Evolutionary conservation across 2,329 filamentous ascomycete genomes (phyloP), one percentile per base, ranked within the genome.

Genomic region (Simplicillium aogashimaense): DNA sequence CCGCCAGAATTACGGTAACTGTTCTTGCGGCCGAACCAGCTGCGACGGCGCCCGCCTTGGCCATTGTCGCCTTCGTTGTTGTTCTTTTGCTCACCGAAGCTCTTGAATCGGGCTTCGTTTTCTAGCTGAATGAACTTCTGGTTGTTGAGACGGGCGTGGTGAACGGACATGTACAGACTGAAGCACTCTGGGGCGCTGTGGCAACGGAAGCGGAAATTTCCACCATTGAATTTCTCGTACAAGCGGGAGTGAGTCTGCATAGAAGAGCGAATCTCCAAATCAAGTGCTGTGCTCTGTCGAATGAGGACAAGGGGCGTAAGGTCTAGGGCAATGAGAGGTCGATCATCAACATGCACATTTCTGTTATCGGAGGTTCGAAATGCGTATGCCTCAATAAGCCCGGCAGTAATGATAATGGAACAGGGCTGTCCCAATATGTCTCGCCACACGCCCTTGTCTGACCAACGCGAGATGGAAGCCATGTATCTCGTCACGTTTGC

Each of bases 211-310:
- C 94, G 90, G 64, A 95, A 86, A 56, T 94, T 92, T 51, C 66
- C 70, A 28, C 72, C 72, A 12, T 80, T 81, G 38, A 81, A 74
- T 12, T 53, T 54, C 64, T 65, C 74, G 43, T 70, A 74, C 42
- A 95, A 73, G 50, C 78, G 76, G 5, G 84, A 88, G 46, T 84
- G 70, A 16, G 70, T 60, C 34, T 84, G 83, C 18, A 89, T 83
- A 2, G 86, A 86, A 7, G 90, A 95, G 37, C 88, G 83, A 47
- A 98, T 86, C 48, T 94, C 92, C 40, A 98, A 86, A 57, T 98
- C 92, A 28, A 98, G 76, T 3, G 85, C 86, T 16, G 88, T 98
- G 52, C 89, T 92, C 53, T 90, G 83, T 46, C 90, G 79, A 45
- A 97, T 80, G 49, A 89, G 83, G 7, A 97, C 90, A 30, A 95